Evolutionary conservation across 257 asterid species (phyloP), one percentile per base, ranked within the genome.

Genomic region (Plantago ovata): DNA sequence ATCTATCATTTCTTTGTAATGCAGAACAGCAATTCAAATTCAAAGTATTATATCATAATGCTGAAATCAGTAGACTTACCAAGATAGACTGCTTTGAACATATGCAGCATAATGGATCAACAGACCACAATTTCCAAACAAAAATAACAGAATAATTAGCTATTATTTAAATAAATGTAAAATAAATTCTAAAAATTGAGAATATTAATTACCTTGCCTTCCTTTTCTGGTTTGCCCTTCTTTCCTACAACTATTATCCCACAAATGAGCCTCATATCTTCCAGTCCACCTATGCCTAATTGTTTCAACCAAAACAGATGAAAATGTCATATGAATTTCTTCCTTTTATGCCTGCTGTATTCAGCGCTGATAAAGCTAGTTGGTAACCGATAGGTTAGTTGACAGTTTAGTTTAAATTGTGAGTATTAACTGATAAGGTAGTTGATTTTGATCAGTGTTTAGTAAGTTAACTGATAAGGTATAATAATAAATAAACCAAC

Each of bases 221-320:
- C 96, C 96, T 72, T 87, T 87, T 60, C 95, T 82, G 14, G 91
- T 84, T 70, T 87, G 95, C 6, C 95, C 95, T 82, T 87, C 94
- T 63, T 87, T 87, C 69, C 85, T 80, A 69, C 91, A 79, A 63
- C 94, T 87, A 48, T 84, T 87, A 40, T 87, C 94, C 95, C 94
- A 87, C 64, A 87, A 78, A 75, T 87, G 95, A 28, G 94, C 95
- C 58, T 87, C 95, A 62, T 87, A 84, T 67, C 95, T 82, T 58
- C 95, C 94, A 6, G 95, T 87, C 95, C 95, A 87, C 56, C 94
- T 63, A 75, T 87, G 95, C 69, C 95, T 87, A 64, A 40, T 39
- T 28, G 7, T 28, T 23, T 12, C 19, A 28, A 3, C 49, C 39
- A 66, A 60, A 58, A 20, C 13, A 15, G 7, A 11, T 23, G 10